A percentile compares a stretch with the other conserved stretches of the same genome.
Evolutionary conservation across 192 early-diverging fungal species (phyloP).

Genomic region (Dispira simplex): DNA sequence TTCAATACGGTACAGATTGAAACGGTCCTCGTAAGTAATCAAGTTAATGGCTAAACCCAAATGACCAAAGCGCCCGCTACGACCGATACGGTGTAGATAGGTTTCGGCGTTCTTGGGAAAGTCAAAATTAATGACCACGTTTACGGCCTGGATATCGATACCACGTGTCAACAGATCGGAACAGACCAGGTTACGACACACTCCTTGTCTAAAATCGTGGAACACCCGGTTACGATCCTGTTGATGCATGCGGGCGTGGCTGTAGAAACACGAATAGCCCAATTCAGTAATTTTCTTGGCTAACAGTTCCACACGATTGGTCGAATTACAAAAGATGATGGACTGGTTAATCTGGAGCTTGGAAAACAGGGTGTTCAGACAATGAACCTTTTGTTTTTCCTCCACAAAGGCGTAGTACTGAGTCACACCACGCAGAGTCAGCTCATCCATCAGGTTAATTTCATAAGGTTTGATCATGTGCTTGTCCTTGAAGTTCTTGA

Average conservation of each 20-base stretch:
- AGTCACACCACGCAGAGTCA: conserved; percentile 93
- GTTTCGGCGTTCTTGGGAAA: conserved; percentile 99
- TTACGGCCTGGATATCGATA: conserved; percentile 99
- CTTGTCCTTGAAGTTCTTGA: conserved; percentile 97
- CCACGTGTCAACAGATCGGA: conserved; percentile 95
- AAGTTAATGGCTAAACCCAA: conserved; percentile 95
- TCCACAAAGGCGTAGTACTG: conserved; percentile 99
- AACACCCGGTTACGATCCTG: conserved; percentile 97
- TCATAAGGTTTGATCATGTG: conserved; percentile 92
- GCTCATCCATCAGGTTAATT: conserved; percentile 99
- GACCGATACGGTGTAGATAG: conserved; percentile 96
- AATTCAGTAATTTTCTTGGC: conserved; percentile 99
- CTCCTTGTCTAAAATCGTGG: conserved; percentile 97
- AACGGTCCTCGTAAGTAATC: conserved; percentile 95
- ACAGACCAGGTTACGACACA: conserved; percentile 94
- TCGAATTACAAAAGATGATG: conserved; percentile 99
- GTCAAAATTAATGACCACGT: conserved; percentile 99
- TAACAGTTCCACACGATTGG: conserved; percentile 93
- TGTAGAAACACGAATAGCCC: conserved; percentile 99
- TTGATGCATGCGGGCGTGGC: conserved; percentile 97
- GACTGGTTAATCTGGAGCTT: conserved; percentile 99
- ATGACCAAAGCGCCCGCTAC: conserved; percentile 93
- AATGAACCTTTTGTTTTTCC: conserved; percentile 98
- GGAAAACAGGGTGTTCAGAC: conserved; percentile 82
- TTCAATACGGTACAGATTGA: conserved; percentile 96